Evolutionary conservation across 2,329 filamentous ascomycete genomes (phyloP), one percentile per base, ranked within the genome.

Genomic region (Celoporthe dispersa): DNA sequence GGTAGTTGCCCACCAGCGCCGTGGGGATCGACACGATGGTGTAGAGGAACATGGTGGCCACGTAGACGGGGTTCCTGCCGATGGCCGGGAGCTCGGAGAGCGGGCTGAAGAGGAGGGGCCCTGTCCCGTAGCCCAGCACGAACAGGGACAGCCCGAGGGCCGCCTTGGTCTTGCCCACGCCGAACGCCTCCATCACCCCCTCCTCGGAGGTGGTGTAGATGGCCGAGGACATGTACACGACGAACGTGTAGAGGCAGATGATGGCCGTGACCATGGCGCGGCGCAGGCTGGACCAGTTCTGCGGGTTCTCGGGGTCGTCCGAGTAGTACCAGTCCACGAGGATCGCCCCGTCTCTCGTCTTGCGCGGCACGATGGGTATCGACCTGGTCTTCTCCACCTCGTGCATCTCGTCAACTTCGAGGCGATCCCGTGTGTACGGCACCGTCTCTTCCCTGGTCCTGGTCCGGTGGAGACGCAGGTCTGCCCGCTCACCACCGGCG

Each of bases 21-120:
- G 90, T 87, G 0, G 90, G 90, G 22, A 93, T 84, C 7, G 86
- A 88, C 14, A 93, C 78, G 71, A 92, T 84, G 64, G 91, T 87
- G 77, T 92, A 93, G 37, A 93, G 81, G 70, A 86, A 86, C 81
- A 93, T 90, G 12, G 90, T 90, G 73, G 87, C 77, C 48, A 91
- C 86, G 78, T 93, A 93, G 7, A 91, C 86, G 0, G 88, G 87
- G 74, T 90, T 92, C 8, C 91, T 84, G 2, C 91, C 88, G 67
- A 90, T 82, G 44, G 81, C 72, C 0, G 88, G 87, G 19, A 91
- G 84, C 75, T 91, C 89, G 59, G 81, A 84, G 48, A 90, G 75
- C 0, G 88, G 88, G 1, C 84, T 85, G 78, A 85, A 89, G 41
- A 90, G 71, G 68, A 90, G 77, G 1, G 87, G 86, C 0, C 87